A percentile compares a stretch with the other conserved stretches of the same genome.
Evolutionary conservation across 108 stramenopile genomes (phyloP).

Genomic region (Cyclotella distinguenda): DNA sequence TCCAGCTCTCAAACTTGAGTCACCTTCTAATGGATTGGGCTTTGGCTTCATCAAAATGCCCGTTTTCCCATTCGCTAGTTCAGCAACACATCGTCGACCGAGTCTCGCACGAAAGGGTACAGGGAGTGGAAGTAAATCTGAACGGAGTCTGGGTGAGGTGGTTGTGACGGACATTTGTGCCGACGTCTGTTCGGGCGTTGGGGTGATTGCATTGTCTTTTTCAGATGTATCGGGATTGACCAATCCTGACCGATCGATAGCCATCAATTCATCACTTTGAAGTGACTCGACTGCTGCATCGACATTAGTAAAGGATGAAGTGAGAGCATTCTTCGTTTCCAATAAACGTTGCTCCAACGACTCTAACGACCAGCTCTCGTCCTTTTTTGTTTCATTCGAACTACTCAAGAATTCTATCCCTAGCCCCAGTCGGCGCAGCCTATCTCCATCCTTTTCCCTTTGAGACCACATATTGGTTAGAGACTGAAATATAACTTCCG

Average conservation of each 20-base stretch:
- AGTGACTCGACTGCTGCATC: neutral
- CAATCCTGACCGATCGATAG: neutral
- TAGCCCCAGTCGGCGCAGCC: conserved; percentile 26
- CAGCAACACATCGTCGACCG: conserved; percentile 71
- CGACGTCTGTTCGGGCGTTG: conserved; percentile 30
- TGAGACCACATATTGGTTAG: conserved; percentile 30
- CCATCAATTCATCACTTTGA: neutral
- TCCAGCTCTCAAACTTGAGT: conserved; percentile 72
- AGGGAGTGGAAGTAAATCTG: conserved; percentile 61
- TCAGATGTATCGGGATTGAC: neutral
- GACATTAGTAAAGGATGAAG: conserved; percentile 1
- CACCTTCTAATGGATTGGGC: conserved; percentile 88
- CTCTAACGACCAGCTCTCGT: conserved; percentile 58
- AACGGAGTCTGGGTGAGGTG: conserved; percentile 25
- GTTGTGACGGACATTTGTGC: conserved; percentile 40
- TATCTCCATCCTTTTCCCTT: conserved; percentile 39
- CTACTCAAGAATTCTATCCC: neutral
- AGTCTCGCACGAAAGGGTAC: conserved; percentile 64
- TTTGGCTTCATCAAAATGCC: conserved; percentile 89
- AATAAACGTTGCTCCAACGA: conserved; percentile 57
- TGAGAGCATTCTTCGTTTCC: conserved; percentile 30
- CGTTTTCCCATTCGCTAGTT: conserved; percentile 72
- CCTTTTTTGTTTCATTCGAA: neutral
- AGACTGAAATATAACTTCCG: conserved; percentile 26
- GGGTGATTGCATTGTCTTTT: neutral